phyloP scores from a whole-genome alignment of 768 basidiomycete genomes.

The Boletus coccyginus region DNA sequence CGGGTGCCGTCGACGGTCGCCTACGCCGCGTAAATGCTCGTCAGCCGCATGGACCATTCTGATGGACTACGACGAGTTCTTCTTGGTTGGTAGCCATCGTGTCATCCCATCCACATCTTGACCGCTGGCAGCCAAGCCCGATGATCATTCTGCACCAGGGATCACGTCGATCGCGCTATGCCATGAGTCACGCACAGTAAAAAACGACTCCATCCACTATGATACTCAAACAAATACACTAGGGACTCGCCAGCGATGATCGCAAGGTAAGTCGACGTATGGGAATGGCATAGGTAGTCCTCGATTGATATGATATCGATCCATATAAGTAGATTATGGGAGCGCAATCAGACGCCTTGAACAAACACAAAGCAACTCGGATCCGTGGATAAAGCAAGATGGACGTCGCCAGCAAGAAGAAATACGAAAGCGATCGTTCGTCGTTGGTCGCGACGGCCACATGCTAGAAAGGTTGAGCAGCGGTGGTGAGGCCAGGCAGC shows the following conservation, averaged over 20 bases:
- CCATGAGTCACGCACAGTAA: background rate
- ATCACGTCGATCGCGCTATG: background rate
- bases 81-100: background rate
- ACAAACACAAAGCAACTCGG: background rate
- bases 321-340: constrained; percentile 7
- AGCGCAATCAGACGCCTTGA: background rate
- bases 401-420: background rate
- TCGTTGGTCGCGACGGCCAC: background rate
- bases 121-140: background rate
- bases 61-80: background rate
- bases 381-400: background rate
- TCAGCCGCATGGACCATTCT: background rate
- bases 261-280: constrained; percentile 16
- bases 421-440: background rate
- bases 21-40: background rate
- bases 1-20: background rate
- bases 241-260: constrained; percentile 16
- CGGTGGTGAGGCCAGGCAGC: constrained; percentile 4
- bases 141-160: background rate
- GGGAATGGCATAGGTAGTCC: constrained; percentile 6
- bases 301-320: constrained; percentile 20
- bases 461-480: constrained; percentile 18
- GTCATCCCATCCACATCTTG: background rate
- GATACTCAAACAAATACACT: constrained; percentile 10
- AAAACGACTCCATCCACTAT: background rate